Conservation (phyloP, 2,329 filamentous ascomycete genomes). For the Sporothrix protearum region DNA sequence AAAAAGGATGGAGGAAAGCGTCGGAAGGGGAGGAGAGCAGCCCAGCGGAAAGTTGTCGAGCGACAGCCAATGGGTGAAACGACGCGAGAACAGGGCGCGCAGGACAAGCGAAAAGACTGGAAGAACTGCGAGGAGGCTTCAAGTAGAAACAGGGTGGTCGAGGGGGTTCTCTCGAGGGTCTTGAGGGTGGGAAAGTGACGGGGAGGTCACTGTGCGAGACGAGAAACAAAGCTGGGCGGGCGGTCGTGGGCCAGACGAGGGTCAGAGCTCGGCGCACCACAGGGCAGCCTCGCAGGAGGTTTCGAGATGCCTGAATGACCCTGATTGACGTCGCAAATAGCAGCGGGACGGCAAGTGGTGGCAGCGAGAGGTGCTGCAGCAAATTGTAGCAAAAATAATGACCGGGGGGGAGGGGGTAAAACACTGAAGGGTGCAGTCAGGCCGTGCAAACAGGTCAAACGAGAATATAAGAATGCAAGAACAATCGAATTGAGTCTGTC, state of each 20-base stretch:
- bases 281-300: slow-evolving; percentile 35
- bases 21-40: slow-evolving; percentile 1
- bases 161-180: too few relatives aligned
- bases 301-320: slow-evolving; percentile 44
- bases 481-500: not conserved
- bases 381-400: not conserved
- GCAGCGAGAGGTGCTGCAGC: not conserved
- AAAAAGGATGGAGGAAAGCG: slow-evolving; percentile 1
- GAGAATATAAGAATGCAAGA: not conserved
- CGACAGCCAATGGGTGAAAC: slow-evolving; percentile 34
- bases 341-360: slow-evolving; percentile 27
- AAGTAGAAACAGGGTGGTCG: not conserved
- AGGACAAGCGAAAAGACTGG: not conserved
- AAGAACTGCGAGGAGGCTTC: not conserved
- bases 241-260: slow-evolving; percentile 27
- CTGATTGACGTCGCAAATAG: slow-evolving; percentile 49
- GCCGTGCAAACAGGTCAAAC: not conserved
- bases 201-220: slow-evolving; percentile 7
- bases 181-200: too few relatives aligned
- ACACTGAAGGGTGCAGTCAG: not conserved
- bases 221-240: slow-evolving; percentile 23
- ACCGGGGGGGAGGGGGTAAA: too few relatives aligned
- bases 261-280: slow-evolving; percentile 37
- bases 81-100: slow-evolving; percentile 1
- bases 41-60: slow-evolving; percentile 8